Conservation (phyloP, 148 eudicot species). For the Salicornia ramosissima region DNA sequence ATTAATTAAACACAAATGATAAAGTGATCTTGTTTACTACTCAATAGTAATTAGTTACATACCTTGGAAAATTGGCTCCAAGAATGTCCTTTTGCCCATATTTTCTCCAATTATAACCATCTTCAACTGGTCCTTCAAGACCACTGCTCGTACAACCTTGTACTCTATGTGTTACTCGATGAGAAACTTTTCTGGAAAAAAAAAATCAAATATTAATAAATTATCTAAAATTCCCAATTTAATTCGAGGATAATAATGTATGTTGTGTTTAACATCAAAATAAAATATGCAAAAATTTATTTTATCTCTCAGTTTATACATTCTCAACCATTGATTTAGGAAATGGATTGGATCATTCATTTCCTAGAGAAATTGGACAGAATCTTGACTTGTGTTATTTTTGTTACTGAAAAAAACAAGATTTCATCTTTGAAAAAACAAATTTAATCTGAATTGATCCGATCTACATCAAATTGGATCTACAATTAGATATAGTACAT, state of each 20-base stretch:
- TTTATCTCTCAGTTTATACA: too few relatives aligned
- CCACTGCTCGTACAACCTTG: constrained; percentile 27
- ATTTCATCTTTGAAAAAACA: too few relatives aligned
- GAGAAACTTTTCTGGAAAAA: constrained; percentile 23
- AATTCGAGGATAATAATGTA: background rate
- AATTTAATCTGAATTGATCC: too few relatives aligned
- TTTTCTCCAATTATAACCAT: constrained; percentile 48
- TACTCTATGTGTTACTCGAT: constrained; percentile 16
- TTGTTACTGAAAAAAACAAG: too few relatives aligned
- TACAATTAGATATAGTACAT: too few relatives aligned
- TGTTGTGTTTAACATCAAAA: background rate
- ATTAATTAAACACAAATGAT: background rate
- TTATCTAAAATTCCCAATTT: background rate
- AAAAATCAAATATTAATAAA: background rate
- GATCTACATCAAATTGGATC: too few relatives aligned
- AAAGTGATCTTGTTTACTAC: background rate
- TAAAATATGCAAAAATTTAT: too few relatives aligned
- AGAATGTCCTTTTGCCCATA: constrained; percentile 49
- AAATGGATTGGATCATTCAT: too few relatives aligned
- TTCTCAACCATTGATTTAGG: too few relatives aligned
- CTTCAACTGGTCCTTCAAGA: constrained; percentile 37
- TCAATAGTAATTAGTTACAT: too few relatives aligned
- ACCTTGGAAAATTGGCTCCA: constrained; percentile 40
- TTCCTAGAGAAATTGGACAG: too few relatives aligned
- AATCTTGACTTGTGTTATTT: too few relatives aligned